phyloP scores from a whole-genome alignment of 2,329 filamentous ascomycete species.

The Alternaria alternata region DNA sequence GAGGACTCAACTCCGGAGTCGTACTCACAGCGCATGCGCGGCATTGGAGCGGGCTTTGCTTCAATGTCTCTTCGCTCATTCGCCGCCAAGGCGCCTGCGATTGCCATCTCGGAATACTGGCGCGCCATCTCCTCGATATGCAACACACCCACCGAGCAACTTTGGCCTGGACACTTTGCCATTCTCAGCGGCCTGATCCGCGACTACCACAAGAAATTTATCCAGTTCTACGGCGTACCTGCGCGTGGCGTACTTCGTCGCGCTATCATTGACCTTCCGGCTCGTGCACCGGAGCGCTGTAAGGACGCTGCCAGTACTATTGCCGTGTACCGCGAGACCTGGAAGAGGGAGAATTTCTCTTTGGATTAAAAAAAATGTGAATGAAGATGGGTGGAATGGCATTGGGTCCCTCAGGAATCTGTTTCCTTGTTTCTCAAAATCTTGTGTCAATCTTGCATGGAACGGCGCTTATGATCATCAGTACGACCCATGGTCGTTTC shows the following conservation, averaged over 20 bases:
- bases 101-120: slow-evolving; percentile 88
- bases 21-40: slow-evolving; percentile 85
- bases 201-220: slow-evolving; percentile 76
- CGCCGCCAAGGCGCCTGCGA: slow-evolving; percentile 69
- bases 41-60: slow-evolving; percentile 83
- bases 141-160: slow-evolving; percentile 70
- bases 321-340: slow-evolving; percentile 40
- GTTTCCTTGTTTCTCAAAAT: neutral
- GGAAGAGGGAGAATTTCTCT: slow-evolving; percentile 39
- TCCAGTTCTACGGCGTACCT: slow-evolving; percentile 81
- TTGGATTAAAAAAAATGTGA: slow-evolving; percentile 16
- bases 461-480: slow-evolving; percentile 10
- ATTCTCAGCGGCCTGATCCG: slow-evolving; percentile 63
- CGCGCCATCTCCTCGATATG: slow-evolving; percentile 76
- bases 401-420: neutral
- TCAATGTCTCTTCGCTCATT: slow-evolving; percentile 79
- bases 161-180: slow-evolving; percentile 58
- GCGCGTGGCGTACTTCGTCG: slow-evolving; percentile 74
- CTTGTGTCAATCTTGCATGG: slow-evolving; percentile 4
- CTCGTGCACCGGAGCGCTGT: slow-evolving; percentile 36
- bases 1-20: slow-evolving; percentile 61
- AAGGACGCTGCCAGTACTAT: slow-evolving; percentile 41
- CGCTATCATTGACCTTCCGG: slow-evolving; percentile 78
- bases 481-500: slow-evolving; percentile 12
- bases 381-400: neutral